Evolutionary conservation across 345 rosid genomes (phyloP).

Genomic region (Citrus inodora): DNA sequence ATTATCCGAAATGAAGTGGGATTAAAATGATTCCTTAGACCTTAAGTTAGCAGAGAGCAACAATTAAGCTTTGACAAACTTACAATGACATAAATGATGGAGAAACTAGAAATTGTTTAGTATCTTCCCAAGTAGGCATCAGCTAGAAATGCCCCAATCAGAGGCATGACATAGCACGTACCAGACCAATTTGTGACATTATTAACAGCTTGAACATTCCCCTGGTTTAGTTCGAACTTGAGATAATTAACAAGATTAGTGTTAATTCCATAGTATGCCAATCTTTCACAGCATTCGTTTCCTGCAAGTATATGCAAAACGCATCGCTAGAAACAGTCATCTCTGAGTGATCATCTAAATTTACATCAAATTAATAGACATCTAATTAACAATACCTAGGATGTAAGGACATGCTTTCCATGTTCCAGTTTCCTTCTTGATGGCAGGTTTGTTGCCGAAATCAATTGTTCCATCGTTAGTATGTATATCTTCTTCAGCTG

Average conservation of each 20-base stretch:
- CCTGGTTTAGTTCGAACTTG: conserved; percentile 30
- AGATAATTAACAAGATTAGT: conserved; percentile 46
- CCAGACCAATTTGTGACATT: conserved; percentile 65
- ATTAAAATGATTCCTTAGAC: neutral
- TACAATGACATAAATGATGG: conserved; percentile 46
- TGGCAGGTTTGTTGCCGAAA: conserved; percentile 29
- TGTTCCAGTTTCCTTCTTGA: conserved; percentile 35
- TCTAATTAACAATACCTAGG: conserved; percentile 24
- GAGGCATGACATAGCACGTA: conserved; percentile 54
- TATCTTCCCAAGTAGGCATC: conserved; percentile 65
- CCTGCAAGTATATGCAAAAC: conserved; percentile 10
- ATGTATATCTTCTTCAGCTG: conserved; percentile 21
- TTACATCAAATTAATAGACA: neutral
- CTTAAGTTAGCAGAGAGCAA: neutral
- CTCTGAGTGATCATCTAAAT: neutral
- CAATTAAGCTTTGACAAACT: neutral
- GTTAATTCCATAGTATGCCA: conserved; percentile 42
- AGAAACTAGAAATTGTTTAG: conserved; percentile 58
- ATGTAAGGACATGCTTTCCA: conserved; percentile 43
- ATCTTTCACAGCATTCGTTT: conserved; percentile 43
- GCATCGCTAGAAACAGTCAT: too few relatives aligned
- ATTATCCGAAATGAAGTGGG: neutral
- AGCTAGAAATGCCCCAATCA: conserved; percentile 52
- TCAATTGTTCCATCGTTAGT: conserved; percentile 38
- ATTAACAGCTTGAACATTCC: conserved; percentile 36